phyloP scores from a whole-genome alignment of 176 grass and related monocot species.

The Oryza meridionalis region DNA sequence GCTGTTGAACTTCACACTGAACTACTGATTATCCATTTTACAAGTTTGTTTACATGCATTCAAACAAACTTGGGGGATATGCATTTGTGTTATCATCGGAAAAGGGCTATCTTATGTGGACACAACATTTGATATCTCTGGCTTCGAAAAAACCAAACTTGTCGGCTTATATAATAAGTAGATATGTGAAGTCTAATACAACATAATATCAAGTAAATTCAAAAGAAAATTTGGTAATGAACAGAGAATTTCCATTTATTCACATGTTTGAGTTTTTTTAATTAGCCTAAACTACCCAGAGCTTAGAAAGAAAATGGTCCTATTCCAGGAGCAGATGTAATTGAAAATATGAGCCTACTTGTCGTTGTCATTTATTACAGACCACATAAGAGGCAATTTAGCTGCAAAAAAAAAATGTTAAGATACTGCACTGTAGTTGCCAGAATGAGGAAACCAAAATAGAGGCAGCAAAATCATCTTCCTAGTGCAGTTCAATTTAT shows the following conservation, averaged over 20 bases:
- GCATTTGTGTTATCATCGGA: conserved; percentile 13
- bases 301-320: not conserved
- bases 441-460: not conserved
- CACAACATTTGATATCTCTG: not conserved
- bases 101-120: conserved; percentile 17
- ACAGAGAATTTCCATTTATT: not conserved
- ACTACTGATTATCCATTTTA: too few species aligned
- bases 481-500: not conserved
- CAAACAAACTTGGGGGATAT: not conserved
- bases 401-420: not conserved
- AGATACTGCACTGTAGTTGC: not conserved
- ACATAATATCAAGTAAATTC: not conserved
- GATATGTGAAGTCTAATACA: not conserved
- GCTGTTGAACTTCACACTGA: too few species aligned
- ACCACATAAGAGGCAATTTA: not conserved
- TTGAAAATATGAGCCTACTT: not conserved
- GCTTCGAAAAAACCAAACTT: not conserved
- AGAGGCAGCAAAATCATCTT: not conserved
- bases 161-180: not conserved
- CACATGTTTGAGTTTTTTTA: not conserved
- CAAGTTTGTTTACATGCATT: conserved; percentile 12
- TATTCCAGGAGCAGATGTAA: not conserved
- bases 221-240: not conserved
- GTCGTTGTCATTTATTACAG: not conserved
- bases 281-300: not conserved